Evolutionary conservation across 1,284 basidiomycete genomes (phyloP), one percentile per base, ranked within the genome.

Genomic region (Earliella scabrosa): DNA sequence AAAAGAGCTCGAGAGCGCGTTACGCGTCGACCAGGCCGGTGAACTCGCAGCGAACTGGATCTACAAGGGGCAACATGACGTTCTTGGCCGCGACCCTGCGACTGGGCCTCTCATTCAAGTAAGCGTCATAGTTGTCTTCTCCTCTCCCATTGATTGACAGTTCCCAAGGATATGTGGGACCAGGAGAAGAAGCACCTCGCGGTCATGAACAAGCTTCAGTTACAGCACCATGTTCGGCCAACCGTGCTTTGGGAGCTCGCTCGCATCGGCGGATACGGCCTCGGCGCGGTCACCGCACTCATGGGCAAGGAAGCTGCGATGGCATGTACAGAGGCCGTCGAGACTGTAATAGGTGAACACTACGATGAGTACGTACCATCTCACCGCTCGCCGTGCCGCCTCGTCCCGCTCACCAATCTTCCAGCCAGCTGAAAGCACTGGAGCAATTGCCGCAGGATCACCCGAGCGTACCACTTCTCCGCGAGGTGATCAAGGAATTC

Each of bases 311-410:
- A 98, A 63, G 94, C 95, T 7, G 95, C 96, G 1, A 98, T 98
- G 96, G 96, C 96, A 2, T 98, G 95, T 66, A 98, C 96, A 0
- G 96, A 98, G 72, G 96, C 96, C 0, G 95, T 98, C 4, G 96
- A 98, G 74, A 98, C 95, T 0, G 94, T 95, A 46, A 98, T 98
- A 53, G 96, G 96, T 26, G 96, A 98, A 72, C 96, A 98, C 71
- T 98, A 98, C 67, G 94, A 98, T 71, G 95, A 98, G 95, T 97
- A 71, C 72, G 93, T 82, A 18, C 49, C 48, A 18, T 27, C 43
- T 26, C 11, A 14, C n/a, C n/a, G 18, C 16, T 11, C 20, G 26
- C 26, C 35, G 13, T 32, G 3, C 2, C 6, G 18, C 24, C n/a
- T 16, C 6, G 27, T 2, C 11, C 44, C 50, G 47, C 52, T 60